These are phyloP conservation scores for Chionographis japonica DNA, from an alignment of 106 monocot genomes.

Conservation along the genomic window DNA sequence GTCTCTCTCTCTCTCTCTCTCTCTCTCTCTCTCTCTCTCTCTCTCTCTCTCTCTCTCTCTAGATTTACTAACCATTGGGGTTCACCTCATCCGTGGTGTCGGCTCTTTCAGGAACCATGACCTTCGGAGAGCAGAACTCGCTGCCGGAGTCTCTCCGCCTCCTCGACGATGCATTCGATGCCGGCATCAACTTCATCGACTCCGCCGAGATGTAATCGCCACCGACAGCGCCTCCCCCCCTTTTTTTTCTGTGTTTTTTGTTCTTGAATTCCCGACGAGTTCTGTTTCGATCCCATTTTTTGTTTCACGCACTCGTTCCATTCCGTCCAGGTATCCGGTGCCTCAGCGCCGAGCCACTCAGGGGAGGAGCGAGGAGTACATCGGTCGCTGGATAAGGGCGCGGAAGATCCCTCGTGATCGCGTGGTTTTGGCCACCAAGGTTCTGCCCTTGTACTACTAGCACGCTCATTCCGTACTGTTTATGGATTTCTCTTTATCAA, in stretches of 20 bases:
- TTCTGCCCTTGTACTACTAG: neutral
- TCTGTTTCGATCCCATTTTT: neutral
- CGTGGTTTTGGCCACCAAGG: constrained; percentile 79
- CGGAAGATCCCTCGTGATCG: constrained; percentile 60
- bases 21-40: constrained; percentile 7
- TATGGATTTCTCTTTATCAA: neutral
- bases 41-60: neutral
- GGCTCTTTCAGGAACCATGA: constrained; percentile 70
- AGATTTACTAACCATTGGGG: neutral
- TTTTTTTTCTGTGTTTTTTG: neutral
- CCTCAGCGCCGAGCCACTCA: constrained; percentile 72
- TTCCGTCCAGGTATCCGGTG: constrained; percentile 70
- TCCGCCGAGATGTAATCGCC: constrained; percentile 63
- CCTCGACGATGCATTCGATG: constrained; percentile 62
- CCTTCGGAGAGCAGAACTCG: constrained; percentile 86
- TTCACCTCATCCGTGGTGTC: neutral
- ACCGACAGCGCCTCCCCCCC: neutral
- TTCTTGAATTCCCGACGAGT: neutral
- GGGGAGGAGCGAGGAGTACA: constrained; percentile 79
- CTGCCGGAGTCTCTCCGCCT: constrained; percentile 57
- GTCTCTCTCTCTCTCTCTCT: constrained; percentile 9
- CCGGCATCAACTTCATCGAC: constrained; percentile 89
- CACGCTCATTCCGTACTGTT: neutral
- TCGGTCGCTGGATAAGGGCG: constrained; percentile 65
- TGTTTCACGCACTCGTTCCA: neutral